These are phyloP conservation scores for Malbranchea zuffiana DNA, from an alignment of 2,329 filamentous ascomycete genomes.

Conservation along the genomic window DNA sequence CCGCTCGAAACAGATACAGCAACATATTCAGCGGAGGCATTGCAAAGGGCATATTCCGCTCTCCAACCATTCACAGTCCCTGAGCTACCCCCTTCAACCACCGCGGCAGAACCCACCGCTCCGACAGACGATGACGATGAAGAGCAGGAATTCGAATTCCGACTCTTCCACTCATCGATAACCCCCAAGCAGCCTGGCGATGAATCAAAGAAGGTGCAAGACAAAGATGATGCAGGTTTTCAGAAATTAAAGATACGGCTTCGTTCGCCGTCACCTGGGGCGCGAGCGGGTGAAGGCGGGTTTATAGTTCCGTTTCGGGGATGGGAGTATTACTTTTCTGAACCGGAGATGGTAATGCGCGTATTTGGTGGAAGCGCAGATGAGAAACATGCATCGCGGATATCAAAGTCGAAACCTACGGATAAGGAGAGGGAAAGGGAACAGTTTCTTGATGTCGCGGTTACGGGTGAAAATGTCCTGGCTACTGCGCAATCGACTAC, in stretches of 20 bases:
- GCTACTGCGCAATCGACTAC: conserved; percentile 20
- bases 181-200: not conserved
- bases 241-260: conserved; percentile 33
- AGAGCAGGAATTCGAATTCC: conserved; percentile 36
- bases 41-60: conserved; percentile 11
- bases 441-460: conserved; percentile 29
- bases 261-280: conserved; percentile 25
- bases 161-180: conserved; percentile 28
- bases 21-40: conserved; percentile 11
- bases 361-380: conserved; percentile 3
- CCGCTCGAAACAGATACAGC: conserved; percentile 10
- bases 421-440: conserved; percentile 12
- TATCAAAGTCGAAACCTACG: conserved; percentile 15
- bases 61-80: conserved; percentile 10
- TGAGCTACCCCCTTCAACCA: not conserved
- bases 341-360: conserved; percentile 20
- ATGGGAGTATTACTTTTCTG: conserved; percentile 34
- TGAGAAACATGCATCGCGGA: not conserved
- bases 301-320: conserved; percentile 33
- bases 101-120: conserved; percentile 1
- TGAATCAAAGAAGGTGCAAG: not conserved
- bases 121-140: conserved; percentile 21
- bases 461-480: conserved; percentile 26
- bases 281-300: conserved; percentile 22
- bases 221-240: conserved; percentile 12